Conservation (phyloP, 2,329 filamentous ascomycete species). For the Fusarium musae region DNA sequence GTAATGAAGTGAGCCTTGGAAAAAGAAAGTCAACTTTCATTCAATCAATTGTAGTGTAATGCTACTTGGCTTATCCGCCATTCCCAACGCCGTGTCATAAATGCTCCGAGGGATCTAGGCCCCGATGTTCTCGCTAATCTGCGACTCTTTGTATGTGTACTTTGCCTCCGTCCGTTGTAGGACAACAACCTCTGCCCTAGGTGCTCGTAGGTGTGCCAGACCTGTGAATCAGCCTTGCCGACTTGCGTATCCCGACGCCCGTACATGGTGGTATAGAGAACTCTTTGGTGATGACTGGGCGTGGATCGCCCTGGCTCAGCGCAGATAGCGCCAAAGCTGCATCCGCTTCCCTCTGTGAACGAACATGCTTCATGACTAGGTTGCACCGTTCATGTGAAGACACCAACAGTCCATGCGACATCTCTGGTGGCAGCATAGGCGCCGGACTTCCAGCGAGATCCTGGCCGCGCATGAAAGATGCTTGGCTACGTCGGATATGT, state of each 20-base stretch:
- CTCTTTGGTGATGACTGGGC: constrained; percentile 6
- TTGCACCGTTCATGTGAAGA: constrained; percentile 9
- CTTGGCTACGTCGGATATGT: background rate
- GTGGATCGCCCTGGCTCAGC: constrained; percentile 34
- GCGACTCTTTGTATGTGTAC: constrained; percentile 14
- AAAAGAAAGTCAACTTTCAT: constrained; percentile 1
- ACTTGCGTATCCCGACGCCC: constrained; percentile 30
- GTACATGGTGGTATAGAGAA: constrained; percentile 6
- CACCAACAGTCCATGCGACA: constrained; percentile 25
- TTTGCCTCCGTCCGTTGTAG: constrained; percentile 17
- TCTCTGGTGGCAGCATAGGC: constrained; percentile 35
- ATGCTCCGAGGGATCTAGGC: constrained; percentile 17
- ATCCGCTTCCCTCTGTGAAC: constrained; percentile 35
- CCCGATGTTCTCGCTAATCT: constrained; percentile 5
- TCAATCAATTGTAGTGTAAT: constrained; percentile 9
- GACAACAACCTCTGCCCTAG: constrained; percentile 16
- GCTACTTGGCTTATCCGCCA: constrained; percentile 9
- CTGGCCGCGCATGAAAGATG: constrained; percentile 20
- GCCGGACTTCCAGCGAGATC: constrained; percentile 41
- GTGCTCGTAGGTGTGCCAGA: constrained; percentile 16
- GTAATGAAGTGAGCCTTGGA: background rate
- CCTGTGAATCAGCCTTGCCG: constrained; percentile 17
- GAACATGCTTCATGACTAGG: constrained; percentile 25
- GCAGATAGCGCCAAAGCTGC: constrained; percentile 40
- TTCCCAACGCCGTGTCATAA: constrained; percentile 39